phyloP scores from a whole-genome alignment of 2,329 filamentous ascomycete species.

The Neocucurbitaria cava region DNA sequence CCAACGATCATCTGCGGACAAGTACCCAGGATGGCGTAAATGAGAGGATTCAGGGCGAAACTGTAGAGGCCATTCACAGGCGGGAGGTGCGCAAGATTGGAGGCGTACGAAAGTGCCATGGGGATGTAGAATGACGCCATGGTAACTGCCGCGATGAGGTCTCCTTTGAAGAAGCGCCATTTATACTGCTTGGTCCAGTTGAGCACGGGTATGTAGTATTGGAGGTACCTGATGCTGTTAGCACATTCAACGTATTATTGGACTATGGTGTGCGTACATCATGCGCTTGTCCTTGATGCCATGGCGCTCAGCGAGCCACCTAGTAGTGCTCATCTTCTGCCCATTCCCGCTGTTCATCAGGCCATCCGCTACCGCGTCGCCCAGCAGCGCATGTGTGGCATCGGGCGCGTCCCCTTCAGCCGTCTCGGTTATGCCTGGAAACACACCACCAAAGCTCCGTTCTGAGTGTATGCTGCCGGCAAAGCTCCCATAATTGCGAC shows the following conservation, averaged over 20 bases:
- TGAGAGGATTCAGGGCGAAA: constrained; percentile 89
- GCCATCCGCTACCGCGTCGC: constrained; percentile 54
- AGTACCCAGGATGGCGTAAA: constrained; percentile 90
- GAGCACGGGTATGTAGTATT: constrained; percentile 90
- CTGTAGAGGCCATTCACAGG: constrained; percentile 93
- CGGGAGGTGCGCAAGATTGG: constrained; percentile 90
- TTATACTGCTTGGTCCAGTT: constrained; percentile 91
- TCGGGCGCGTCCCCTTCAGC: constrained; percentile 39
- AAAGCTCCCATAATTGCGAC: constrained; percentile 61
- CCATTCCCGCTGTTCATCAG: constrained; percentile 50
- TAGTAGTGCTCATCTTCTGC: constrained; percentile 75
- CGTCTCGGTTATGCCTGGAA: constrained; percentile 40
- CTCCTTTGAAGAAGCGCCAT: constrained; percentile 81
- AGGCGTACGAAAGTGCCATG: constrained; percentile 91
- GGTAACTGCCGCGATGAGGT: constrained; percentile 88
- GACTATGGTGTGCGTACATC: constrained; percentile 58
- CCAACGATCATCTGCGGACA: constrained; percentile 94
- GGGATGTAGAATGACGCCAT: constrained; percentile 98
- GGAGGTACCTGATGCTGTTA: constrained; percentile 60
- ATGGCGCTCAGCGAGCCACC: constrained; percentile 73
- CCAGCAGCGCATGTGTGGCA: constrained; percentile 49
- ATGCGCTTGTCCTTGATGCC: constrained; percentile 74
- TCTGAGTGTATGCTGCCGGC: constrained; percentile 56
- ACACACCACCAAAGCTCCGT: constrained; percentile 49
- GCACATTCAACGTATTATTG: neutral